These are phyloP conservation scores for Exobasidium rhododendri DNA, from an alignment of 1,284 basidiomycete species.

Conservation along the genomic window DNA sequence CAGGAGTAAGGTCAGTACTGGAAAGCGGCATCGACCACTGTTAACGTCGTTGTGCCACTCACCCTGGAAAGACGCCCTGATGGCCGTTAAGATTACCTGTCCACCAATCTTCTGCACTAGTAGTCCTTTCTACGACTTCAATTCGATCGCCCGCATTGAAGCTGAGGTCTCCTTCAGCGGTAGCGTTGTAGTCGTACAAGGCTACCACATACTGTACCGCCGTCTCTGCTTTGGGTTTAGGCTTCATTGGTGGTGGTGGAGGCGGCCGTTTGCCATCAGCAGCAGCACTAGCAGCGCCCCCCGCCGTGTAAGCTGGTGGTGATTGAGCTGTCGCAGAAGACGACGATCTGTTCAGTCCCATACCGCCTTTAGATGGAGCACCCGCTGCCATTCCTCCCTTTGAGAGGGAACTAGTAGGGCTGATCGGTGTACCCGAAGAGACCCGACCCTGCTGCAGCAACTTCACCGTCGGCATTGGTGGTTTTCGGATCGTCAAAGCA, in stretches of 20 bases:
- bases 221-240: constrained; percentile 67
- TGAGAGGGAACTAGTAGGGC: neutral
- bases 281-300: constrained; percentile 23
- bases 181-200: constrained; percentile 86
- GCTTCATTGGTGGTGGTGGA: constrained; percentile 77
- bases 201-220: constrained; percentile 76
- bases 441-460: constrained; percentile 29
- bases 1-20: neutral
- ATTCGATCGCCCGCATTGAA: constrained; percentile 91
- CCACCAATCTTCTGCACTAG: constrained; percentile 94
- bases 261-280: constrained; percentile 72
- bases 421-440: neutral
- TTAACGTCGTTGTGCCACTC: too few relatives aligned
- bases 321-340: constrained; percentile 38
- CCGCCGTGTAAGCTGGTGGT: constrained; percentile 50
- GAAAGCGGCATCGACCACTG: too few relatives aligned
- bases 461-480: constrained; percentile 27
- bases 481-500: constrained; percentile 40
- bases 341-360: constrained; percentile 12
- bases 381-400: constrained; percentile 16
- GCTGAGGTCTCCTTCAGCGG: constrained; percentile 76
- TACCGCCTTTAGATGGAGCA: constrained; percentile 19
- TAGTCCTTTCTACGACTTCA: constrained; percentile 81
- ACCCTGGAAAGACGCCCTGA: constrained; percentile 88
- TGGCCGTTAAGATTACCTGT: constrained; percentile 79